A percentile compares a stretch with the other conserved stretches of the same genome.
Conservation (phyloP, 2,329 filamentous ascomycete genomes). For the Davidsoniella eucalypti region DNA sequence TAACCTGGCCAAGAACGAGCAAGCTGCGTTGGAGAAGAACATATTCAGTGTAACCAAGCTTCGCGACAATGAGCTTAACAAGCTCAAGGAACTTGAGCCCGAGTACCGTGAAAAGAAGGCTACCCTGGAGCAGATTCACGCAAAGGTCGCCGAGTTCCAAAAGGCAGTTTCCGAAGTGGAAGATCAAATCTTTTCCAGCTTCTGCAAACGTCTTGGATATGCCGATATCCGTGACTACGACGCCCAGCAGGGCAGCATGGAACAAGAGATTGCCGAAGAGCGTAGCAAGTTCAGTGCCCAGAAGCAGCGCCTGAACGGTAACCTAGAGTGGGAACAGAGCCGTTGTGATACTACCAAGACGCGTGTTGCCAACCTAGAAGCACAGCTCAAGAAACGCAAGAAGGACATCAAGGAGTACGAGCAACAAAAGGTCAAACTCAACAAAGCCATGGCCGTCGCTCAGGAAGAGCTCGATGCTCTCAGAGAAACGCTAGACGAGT, state of each 20-base stretch:
- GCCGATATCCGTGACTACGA: conserved; percentile 84
- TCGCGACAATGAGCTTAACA: conserved; percentile 52
- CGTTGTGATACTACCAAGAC: conserved; percentile 41
- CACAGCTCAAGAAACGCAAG: conserved; percentile 48
- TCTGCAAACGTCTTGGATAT: conserved; percentile 79
- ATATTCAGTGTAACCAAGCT: conserved; percentile 71
- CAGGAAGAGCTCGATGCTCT: conserved; percentile 64
- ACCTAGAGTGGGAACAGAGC: conserved; percentile 39
- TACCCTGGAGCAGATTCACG: conserved; percentile 43
- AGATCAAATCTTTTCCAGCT: conserved; percentile 70
- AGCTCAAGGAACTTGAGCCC: conserved; percentile 60
- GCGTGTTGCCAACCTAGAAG: conserved; percentile 53
- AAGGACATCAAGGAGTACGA: conserved; percentile 54
- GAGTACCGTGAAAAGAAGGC: conserved; percentile 59
- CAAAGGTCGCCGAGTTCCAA: conserved; percentile 35
- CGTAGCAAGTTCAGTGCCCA: conserved; percentile 77
- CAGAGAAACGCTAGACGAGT: conserved; percentile 51
- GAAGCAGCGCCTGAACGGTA: conserved; percentile 53
- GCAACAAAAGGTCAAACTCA: conserved; percentile 56
- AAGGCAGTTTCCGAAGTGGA: conserved; percentile 62
- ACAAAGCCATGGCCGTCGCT: conserved; percentile 54
- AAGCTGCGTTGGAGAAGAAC: conserved; percentile 66
- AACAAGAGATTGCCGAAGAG: conserved; percentile 79
- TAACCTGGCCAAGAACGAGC: conserved; percentile 54
- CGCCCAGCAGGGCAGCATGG: conserved; percentile 76